phyloP scores from a whole-genome alignment of 2,329 filamentous ascomycete genomes.

The Rhinocladiella mackenziei region DNA sequence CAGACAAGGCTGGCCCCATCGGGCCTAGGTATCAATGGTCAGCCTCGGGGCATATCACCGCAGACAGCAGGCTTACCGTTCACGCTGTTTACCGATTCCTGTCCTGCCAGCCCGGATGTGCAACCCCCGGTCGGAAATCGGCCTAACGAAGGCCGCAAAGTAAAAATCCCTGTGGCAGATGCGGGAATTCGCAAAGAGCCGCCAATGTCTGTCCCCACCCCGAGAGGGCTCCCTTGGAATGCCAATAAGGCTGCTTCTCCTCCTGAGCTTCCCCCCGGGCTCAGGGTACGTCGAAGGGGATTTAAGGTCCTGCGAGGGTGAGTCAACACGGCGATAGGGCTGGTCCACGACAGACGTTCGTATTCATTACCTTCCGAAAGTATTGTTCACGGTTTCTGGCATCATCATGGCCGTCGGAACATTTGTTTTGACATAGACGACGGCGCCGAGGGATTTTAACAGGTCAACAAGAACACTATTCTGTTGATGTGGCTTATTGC shows the following conservation, averaged over 20 bases:
- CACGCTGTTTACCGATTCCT: constrained; percentile 59
- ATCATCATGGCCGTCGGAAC: constrained; percentile 39
- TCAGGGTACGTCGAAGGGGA: constrained; percentile 45
- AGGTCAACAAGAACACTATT: constrained; percentile 30
- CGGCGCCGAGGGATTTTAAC: constrained; percentile 40
- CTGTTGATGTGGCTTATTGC: constrained; percentile 48
- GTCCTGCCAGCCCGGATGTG: constrained; percentile 51
- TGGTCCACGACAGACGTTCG: neutral
- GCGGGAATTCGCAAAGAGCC: constrained; percentile 50
- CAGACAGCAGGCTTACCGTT: constrained; percentile 49
- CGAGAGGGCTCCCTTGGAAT: constrained; percentile 47
- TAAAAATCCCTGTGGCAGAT: constrained; percentile 48
- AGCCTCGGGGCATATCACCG: constrained; percentile 14
- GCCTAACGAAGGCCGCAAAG: constrained; percentile 34
- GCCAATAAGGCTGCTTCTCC: constrained; percentile 52
- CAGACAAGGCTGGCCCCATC: constrained; percentile 50
- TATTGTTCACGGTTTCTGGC: constrained; percentile 36
- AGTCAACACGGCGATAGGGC: constrained; percentile 38
- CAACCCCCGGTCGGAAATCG: constrained; percentile 44
- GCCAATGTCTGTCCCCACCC: constrained; percentile 50
- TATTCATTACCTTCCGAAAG: constrained; percentile 36
- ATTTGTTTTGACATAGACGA: constrained; percentile 40
- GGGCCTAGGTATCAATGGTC: constrained; percentile 51
- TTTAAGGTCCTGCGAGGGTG: constrained; percentile 45
- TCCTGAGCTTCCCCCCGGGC: constrained; percentile 50